These are phyloP conservation scores for Echium plantagineum DNA, from an alignment of 257 asterid species.

Conservation along the genomic window DNA sequence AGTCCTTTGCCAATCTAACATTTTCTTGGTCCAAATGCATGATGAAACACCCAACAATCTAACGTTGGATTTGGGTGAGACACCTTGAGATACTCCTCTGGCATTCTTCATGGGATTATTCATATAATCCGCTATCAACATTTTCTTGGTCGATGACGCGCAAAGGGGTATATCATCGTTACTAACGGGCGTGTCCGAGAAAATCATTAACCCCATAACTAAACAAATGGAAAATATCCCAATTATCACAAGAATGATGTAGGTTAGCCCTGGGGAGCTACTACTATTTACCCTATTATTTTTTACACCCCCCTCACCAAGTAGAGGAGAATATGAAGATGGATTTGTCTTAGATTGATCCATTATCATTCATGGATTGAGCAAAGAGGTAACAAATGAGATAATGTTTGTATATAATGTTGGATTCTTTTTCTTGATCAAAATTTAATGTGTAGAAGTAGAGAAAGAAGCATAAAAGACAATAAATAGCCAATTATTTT, in stretches of 20 bases:
- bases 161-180: background rate
- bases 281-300: background rate
- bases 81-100: conserved; percentile 24
- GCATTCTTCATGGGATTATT: background rate
- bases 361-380: background rate
- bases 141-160: background rate
- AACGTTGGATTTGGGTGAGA: conserved; percentile 18
- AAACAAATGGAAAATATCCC: conserved; percentile 11
- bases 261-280: background rate
- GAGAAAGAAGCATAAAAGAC: background rate
- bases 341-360: background rate
- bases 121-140: background rate
- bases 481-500: background rate
- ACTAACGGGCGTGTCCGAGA: background rate
- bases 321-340: conserved; percentile 1
- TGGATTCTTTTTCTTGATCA: background rate
- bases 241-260: background rate
- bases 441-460: background rate
- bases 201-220: conserved; percentile 2
- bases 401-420: background rate
- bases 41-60: background rate
- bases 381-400: background rate
- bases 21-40: conserved; percentile 12
- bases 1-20: conserved; percentile 25
- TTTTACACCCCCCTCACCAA: background rate